Evolutionary conservation across 371 early-diverging fungal species (phyloP).

Genomic region (Actinomortierella ambigua): DNA sequence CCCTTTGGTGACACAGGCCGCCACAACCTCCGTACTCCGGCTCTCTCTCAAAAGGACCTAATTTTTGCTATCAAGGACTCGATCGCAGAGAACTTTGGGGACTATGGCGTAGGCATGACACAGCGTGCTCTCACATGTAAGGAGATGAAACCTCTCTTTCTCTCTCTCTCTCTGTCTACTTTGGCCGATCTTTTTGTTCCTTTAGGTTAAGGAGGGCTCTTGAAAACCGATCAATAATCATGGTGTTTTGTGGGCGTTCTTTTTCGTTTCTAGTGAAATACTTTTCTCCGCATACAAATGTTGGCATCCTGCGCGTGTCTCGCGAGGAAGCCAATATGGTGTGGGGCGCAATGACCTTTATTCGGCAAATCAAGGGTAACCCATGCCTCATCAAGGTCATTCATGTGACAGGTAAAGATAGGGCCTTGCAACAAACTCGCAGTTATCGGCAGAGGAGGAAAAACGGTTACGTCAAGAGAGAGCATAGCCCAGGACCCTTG

Average conservation of each 20-base stretch:
- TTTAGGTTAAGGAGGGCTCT: too few relatives aligned
- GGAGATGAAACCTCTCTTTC: neutral
- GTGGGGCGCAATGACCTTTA: slow-evolving; percentile 63
- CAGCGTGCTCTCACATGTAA: slow-evolving; percentile 49
- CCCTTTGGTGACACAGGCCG: slow-evolving; percentile 45
- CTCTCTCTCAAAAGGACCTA: slow-evolving; percentile 26
- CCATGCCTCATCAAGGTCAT: slow-evolving; percentile 57
- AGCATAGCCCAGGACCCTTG: too few relatives aligned
- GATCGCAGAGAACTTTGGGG: slow-evolving; percentile 65
- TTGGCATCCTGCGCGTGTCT: slow-evolving; percentile 66
- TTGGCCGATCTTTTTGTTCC: too few relatives aligned
- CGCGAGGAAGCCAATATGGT: slow-evolving; percentile 63
- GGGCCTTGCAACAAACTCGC: too few relatives aligned
- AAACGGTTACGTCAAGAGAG: too few relatives aligned
- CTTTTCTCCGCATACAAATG: slow-evolving; percentile 59
- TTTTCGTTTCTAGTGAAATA: slow-evolving; percentile 58
- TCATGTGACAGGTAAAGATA: slow-evolving; percentile 59
- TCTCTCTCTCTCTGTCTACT: neutral
- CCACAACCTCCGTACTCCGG: slow-evolving; percentile 34
- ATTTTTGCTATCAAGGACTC: slow-evolving; percentile 44
- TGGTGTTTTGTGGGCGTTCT: too few relatives aligned
- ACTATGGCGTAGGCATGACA: slow-evolving; percentile 56
- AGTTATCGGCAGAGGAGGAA: too few relatives aligned
- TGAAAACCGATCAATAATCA: too few relatives aligned
- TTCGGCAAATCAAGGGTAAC: slow-evolving; percentile 49